Conservation (phyloP, 495 filamentous ascomycete species). For the Hypoxylon crocopeplum region DNA sequence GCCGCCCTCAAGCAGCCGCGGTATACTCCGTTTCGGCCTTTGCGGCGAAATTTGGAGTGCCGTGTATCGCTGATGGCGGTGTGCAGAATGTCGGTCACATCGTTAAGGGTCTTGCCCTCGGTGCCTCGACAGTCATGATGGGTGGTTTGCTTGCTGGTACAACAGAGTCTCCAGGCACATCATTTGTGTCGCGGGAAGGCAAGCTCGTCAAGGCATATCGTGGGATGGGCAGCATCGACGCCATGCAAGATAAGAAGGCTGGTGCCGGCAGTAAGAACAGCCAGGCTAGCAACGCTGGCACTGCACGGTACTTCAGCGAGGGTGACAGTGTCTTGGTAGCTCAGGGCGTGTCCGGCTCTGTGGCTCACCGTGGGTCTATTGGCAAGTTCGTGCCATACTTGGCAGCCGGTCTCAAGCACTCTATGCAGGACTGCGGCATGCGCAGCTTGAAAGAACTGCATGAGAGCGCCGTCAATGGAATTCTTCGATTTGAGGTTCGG, state of each 20-base stretch:
- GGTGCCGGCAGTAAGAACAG: constrained; percentile 68
- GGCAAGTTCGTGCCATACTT: constrained; percentile 96
- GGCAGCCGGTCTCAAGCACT: constrained; percentile 93
- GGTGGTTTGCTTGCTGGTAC: constrained; percentile 96
- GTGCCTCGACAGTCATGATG: constrained; percentile 99
- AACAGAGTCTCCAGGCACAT: constrained; percentile 95
- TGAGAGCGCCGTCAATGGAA: constrained; percentile 74
- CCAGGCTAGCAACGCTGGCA: constrained; percentile 93
- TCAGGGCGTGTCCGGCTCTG: constrained; percentile 86
- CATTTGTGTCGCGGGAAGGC: constrained; percentile 92
- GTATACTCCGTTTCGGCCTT: constrained; percentile 89
- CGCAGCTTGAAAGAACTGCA: constrained; percentile 78
- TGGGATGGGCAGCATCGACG: constrained; percentile 98
- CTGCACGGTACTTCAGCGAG: constrained; percentile 98
- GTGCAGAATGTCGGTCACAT: constrained; percentile 99
- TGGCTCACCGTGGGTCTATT: constrained; percentile 72
- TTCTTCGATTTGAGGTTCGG: constrained; percentile 89
- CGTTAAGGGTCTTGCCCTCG: constrained; percentile 94
- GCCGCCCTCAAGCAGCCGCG: constrained; percentile 90
- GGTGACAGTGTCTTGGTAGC: constrained; percentile 93
- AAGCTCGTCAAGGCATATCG: constrained; percentile 99
- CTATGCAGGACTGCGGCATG: constrained; percentile 92
- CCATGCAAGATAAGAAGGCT: constrained; percentile 99
- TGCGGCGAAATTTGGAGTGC: constrained; percentile 91
- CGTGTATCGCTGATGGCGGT: constrained; percentile 97